Conservation (phyloP, 331 rosid genomes). For the Cucumis variabilis region DNA sequence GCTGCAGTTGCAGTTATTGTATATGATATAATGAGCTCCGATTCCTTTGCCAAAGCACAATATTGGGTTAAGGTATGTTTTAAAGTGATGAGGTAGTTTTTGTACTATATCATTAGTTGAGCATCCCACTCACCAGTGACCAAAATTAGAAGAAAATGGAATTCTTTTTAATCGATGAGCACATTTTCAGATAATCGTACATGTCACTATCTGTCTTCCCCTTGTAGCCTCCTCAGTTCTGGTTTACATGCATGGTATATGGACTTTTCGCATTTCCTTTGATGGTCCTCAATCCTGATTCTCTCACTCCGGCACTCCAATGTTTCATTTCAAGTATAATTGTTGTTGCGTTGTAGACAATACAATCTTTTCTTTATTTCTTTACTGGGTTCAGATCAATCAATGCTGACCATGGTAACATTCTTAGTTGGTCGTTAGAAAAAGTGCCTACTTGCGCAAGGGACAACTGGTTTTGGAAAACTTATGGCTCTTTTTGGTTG, state of each 20-base stretch:
- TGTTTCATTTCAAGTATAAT: too few species aligned
- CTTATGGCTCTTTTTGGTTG: neutral
- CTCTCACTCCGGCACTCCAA: too few species aligned
- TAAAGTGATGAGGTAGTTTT: neutral
- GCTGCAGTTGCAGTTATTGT: slow-evolving; percentile 88
- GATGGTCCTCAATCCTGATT: too few species aligned
- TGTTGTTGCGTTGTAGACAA: too few species aligned
- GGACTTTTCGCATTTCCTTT: neutral
- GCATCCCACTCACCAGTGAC: neutral
- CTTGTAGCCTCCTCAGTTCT: neutral
- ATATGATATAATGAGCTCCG: slow-evolving; percentile 96
- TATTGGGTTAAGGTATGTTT: slow-evolving; percentile 97
- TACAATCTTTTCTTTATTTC: neutral
- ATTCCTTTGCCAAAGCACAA: slow-evolving; percentile 93
- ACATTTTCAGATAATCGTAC: neutral
- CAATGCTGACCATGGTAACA: neutral
- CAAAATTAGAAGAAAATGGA: neutral
- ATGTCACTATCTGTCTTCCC: neutral
- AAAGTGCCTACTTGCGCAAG: too few species aligned
- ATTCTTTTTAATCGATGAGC: neutral
- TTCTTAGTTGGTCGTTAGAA: too few species aligned
- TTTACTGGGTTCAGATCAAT: neutral
- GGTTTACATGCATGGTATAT: neutral
- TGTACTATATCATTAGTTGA: neutral
- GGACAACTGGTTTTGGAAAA: neutral